Evolutionary conservation across 108 stramenopile species (phyloP).

Genomic region (Cylindrotheca closterium): DNA sequence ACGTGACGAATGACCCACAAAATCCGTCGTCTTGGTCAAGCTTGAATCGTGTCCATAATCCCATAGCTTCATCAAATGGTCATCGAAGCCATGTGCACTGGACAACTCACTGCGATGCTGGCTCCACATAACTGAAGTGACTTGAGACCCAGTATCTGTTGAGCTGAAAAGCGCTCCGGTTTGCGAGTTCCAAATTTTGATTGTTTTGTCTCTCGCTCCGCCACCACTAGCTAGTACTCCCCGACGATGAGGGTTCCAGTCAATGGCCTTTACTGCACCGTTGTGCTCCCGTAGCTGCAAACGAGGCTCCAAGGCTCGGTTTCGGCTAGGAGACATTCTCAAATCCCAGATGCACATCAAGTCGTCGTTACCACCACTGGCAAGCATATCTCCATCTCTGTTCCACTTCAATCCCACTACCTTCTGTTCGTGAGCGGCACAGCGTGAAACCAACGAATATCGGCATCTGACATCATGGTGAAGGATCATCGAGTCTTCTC

Average conservation of each 20-base stretch:
- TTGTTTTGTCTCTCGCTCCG: conserved; percentile 90
- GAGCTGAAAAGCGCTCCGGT: conserved; percentile 77
- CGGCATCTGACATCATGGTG: too few species aligned
- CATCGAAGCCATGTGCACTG: conserved; percentile 82
- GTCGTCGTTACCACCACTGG: conserved; percentile 12
- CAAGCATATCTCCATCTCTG: conserved; percentile 1
- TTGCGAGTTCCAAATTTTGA: conserved; percentile 92
- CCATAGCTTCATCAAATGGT: conserved; percentile 90
- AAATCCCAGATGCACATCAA: conserved; percentile 4
- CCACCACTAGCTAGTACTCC: conserved; percentile 89
- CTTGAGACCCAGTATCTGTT: conserved; percentile 89
- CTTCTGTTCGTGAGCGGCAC: not conserved
- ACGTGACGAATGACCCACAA: conserved; percentile 82
- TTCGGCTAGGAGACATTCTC: not conserved
- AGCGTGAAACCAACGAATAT: too few species aligned
- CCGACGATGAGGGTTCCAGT: conserved; percentile 91
- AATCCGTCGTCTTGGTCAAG: conserved; percentile 85
- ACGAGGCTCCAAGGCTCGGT: conserved; percentile 30
- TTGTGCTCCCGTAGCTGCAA: conserved; percentile 68
- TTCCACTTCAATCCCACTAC: conserved; percentile 8
- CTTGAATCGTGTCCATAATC: conserved; percentile 71
- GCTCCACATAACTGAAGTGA: conserved; percentile 87
- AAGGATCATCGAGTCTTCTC: too few species aligned
- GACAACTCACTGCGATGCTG: conserved; percentile 83
- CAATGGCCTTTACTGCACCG: conserved; percentile 94